Evolutionary conservation across 176 grass and related monocot genomes (phyloP).

Genomic region (Dendrocalamus sinicus): DNA sequence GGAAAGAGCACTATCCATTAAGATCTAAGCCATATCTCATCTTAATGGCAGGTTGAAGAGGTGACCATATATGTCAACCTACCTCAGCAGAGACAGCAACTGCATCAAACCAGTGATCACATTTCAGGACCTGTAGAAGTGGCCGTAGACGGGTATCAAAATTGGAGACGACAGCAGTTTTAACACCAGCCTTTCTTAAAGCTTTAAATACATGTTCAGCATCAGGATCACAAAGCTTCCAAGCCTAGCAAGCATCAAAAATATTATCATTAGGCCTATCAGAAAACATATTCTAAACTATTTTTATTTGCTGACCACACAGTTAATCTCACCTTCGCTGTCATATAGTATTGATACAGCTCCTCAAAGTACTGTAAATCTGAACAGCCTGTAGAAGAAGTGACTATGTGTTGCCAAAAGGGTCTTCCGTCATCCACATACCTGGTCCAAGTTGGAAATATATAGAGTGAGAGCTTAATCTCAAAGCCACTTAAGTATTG

Average conservation of each 20-base stretch:
- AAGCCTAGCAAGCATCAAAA: too few relatives aligned
- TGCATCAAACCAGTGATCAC: slow-evolving; percentile 87
- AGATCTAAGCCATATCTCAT: not conserved
- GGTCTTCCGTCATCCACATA: too few relatives aligned
- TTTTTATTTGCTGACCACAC: not conserved
- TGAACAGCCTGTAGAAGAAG: too few relatives aligned
- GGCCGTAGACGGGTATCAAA: too few relatives aligned
- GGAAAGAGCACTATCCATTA: not conserved
- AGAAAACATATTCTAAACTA: not conserved
- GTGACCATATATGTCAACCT: not conserved
- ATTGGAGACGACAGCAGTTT: too few relatives aligned
- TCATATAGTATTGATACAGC: slow-evolving; percentile 32
- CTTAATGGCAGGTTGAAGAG: not conserved
- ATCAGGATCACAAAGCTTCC: too few relatives aligned
- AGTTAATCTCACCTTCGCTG: slow-evolving; percentile 63
- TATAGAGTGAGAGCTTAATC: slow-evolving; percentile 14
- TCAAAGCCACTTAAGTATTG: not conserved
- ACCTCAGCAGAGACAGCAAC: slow-evolving; percentile 88
- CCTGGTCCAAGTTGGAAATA: slow-evolving; percentile 28
- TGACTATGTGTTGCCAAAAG: too few relatives aligned
- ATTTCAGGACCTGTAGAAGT: not conserved
- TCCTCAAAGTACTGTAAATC: too few relatives aligned
- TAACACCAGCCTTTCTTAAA: too few relatives aligned
- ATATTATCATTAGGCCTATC: slow-evolving; percentile 28
- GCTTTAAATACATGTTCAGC: too few relatives aligned